Evolutionary conservation across 805 yeast genomes (phyloP).

Genomic region (Wickerhamomyces kurtzmanii): DNA sequence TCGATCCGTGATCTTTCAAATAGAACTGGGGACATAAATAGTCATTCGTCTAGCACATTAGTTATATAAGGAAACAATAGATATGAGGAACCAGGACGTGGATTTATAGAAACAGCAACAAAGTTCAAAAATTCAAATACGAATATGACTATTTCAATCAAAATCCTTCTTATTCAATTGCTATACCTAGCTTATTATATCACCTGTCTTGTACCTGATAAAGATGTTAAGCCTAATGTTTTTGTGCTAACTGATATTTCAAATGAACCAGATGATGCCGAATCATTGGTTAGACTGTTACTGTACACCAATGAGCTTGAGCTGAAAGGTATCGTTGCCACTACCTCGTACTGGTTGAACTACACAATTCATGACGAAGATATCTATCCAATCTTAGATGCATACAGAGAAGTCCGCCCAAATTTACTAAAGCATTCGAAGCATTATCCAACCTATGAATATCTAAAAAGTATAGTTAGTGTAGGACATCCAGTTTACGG

Average conservation of each 20-base stretch:
- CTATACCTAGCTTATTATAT: too few species aligned
- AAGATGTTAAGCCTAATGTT: slow-evolving; percentile 18
- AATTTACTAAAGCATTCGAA: slow-evolving; percentile 17
- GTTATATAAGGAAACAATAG: too few species aligned
- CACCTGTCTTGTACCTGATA: too few species aligned
- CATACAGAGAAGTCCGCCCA: slow-evolving; percentile 17
- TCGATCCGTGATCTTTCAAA: too few species aligned
- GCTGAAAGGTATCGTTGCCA: slow-evolving; percentile 20
- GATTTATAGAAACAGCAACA: too few species aligned
- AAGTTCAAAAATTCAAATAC: too few species aligned
- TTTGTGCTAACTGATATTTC: slow-evolving; percentile 21
- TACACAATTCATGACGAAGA: slow-evolving; percentile 19
- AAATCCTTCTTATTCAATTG: too few species aligned
- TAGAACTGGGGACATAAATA: too few species aligned
- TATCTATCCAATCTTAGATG: slow-evolving; percentile 20
- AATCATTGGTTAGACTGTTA: slow-evolving; percentile 19
- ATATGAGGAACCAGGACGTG: too few species aligned
- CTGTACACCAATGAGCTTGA: slow-evolving; percentile 20
- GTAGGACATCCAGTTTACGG: slow-evolving; percentile 19
- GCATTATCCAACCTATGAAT: slow-evolving; percentile 16
- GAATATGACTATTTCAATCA: too few species aligned
- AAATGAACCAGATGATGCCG: slow-evolving; percentile 23
- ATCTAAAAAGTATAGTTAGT: slow-evolving; percentile 16
- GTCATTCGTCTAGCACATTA: too few species aligned
- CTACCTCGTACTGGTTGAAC: slow-evolving; percentile 23